phyloP scores from a whole-genome alignment of 257 asterid genomes.

The Knoxia roxburghii region DNA sequence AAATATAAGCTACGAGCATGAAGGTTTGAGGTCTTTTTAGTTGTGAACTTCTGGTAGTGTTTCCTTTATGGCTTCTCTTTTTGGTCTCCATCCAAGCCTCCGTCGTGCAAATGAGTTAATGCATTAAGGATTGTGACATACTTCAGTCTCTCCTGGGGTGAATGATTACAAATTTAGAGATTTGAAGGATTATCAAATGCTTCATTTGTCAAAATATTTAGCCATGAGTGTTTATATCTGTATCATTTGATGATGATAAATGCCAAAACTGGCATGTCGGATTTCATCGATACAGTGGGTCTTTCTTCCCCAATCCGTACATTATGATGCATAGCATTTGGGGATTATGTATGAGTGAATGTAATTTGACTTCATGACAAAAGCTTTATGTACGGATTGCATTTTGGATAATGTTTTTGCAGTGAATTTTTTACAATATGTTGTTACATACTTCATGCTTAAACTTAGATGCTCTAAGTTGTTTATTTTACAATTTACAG shows the following conservation, averaged over 20 bases:
- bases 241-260: too few species aligned
- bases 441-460: too few species aligned
- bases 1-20: constrained; percentile 36
- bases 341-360: too few species aligned
- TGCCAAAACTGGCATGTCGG: too few species aligned
- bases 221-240: not conserved
- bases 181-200: not conserved
- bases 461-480: too few species aligned
- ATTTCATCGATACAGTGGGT: not conserved
- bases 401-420: too few species aligned
- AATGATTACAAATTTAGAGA: not conserved
- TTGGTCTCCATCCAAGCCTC: not conserved
- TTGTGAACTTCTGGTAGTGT: not conserved
- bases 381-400: too few species aligned
- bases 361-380: too few species aligned
- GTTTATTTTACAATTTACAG: too few species aligned
- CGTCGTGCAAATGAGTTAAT: not conserved
- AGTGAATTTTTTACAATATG: too few species aligned
- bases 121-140: not conserved
- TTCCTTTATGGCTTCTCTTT: not conserved
- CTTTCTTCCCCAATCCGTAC: not conserved
- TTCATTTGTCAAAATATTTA: not conserved
- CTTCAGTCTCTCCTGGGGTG: not conserved
- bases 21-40: not conserved
- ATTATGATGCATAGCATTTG: too few species aligned